Conservation (phyloP, 2,329 filamentous ascomycete species). For the Xylaria sp. region DNA sequence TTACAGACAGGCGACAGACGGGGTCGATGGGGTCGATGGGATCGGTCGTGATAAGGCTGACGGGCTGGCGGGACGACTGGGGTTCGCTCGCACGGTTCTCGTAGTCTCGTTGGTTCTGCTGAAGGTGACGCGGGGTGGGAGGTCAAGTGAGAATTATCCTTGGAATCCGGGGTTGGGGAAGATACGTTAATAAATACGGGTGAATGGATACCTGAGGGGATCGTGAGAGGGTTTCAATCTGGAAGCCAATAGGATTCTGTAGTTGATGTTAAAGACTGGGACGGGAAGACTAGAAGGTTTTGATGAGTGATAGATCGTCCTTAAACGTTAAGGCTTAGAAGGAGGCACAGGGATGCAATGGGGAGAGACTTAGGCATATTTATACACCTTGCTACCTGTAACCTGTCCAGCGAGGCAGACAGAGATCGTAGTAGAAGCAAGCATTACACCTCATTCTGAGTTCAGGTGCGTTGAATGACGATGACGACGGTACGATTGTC, state of each 20-base stretch:
- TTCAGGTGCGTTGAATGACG: neutral
- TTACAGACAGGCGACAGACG: neutral
- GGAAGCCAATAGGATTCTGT: neutral
- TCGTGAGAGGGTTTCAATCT: neutral
- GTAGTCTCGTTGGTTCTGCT: neutral
- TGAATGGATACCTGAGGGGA: neutral
- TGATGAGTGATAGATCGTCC: neutral
- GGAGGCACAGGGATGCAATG: neutral
- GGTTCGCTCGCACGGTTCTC: neutral
- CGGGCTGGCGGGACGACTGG: neutral
- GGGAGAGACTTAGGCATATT: neutral
- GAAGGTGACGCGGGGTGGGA: neutral
- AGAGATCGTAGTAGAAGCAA: conserved; percentile 7
- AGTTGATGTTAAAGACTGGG: neutral
- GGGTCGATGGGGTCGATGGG: neutral
- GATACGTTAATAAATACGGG: neutral
- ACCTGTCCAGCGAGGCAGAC: neutral
- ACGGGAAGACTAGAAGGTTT: neutral
- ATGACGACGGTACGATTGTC: conserved; percentile 18
- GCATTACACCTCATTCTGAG: conserved; percentile 19
- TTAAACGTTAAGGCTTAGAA: neutral
- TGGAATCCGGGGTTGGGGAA: neutral
- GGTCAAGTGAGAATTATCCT: neutral
- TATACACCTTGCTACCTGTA: neutral
- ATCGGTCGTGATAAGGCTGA: neutral